Evolutionary conservation across 495 filamentous ascomycete genomes (phyloP).

Genomic region (Daldinia vernicosa): DNA sequence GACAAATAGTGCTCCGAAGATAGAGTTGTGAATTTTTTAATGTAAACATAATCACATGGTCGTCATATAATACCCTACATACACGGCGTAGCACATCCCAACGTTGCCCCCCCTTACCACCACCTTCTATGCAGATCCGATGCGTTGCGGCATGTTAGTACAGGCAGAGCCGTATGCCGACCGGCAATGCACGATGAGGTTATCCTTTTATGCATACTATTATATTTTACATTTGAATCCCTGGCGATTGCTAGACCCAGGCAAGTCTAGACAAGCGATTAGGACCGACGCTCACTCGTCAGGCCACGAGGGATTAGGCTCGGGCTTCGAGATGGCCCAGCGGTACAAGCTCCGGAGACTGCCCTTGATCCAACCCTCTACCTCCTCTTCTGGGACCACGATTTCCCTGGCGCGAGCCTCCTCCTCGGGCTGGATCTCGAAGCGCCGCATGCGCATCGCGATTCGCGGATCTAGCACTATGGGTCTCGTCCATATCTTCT

Average conservation of each 20-base stretch:
- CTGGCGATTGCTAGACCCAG: not conserved
- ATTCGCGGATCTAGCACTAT: slow-evolving; percentile 83
- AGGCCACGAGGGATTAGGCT: slow-evolving; percentile 40
- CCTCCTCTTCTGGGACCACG: slow-evolving; percentile 69
- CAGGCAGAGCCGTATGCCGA: slow-evolving; percentile 6
- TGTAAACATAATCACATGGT: not conserved
- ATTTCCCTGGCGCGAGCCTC: slow-evolving; percentile 72
- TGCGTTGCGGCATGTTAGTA: slow-evolving; percentile 11
- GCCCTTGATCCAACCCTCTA: slow-evolving; percentile 69
- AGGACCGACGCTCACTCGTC: slow-evolving; percentile 23
- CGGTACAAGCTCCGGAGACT: slow-evolving; percentile 54
- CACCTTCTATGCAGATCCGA: slow-evolving; percentile 12
- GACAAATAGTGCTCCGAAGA: slow-evolving; percentile 7
- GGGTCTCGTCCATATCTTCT: slow-evolving; percentile 78
- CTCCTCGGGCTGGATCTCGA: slow-evolving; percentile 70
- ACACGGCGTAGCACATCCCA: not conserved
- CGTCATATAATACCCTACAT: not conserved
- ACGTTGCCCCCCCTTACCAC: slow-evolving; percentile 2
- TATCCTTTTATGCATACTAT: slow-evolving; percentile 28
- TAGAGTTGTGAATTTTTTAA: slow-evolving; percentile 34
- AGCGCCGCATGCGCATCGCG: slow-evolving; percentile 80
- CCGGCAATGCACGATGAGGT: slow-evolving; percentile 10
- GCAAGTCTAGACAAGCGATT: not conserved
- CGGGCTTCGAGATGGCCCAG: slow-evolving; percentile 51
- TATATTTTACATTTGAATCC: slow-evolving; percentile 15